Conservation (phyloP, 1,284 basidiomycete genomes). For the Baeospora myosura region DNA sequence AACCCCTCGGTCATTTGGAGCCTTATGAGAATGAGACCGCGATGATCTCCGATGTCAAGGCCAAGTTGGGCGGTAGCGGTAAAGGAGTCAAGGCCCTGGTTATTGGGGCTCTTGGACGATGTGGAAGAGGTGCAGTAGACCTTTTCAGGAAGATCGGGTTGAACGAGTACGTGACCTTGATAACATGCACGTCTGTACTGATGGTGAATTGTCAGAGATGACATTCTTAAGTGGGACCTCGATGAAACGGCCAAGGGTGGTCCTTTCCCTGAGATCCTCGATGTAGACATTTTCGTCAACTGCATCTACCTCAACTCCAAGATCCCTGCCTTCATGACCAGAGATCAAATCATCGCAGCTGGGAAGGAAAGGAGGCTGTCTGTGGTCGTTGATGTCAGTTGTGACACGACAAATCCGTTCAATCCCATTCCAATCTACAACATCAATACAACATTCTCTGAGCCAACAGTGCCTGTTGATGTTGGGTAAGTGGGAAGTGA, state of each 20-base stretch:
- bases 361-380: slow-evolving; percentile 67
- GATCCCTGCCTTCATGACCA: slow-evolving; percentile 86
- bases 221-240: slow-evolving; percentile 98
- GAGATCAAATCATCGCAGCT: slow-evolving; percentile 66
- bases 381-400: slow-evolving; percentile 95
- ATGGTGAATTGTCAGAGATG: slow-evolving; percentile 59
- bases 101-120: slow-evolving; percentile 93
- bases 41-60: slow-evolving; percentile 73
- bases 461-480: slow-evolving; percentile 87
- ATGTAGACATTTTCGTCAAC: slow-evolving; percentile 98
- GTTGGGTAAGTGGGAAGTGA: slow-evolving; percentile 49
- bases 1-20: slow-evolving; percentile 61
- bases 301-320: slow-evolving; percentile 94
- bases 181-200: not conserved
- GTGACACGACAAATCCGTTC: slow-evolving; percentile 98
- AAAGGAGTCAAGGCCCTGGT: slow-evolving; percentile 86
- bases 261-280: slow-evolving; percentile 92
- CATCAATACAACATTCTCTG: slow-evolving; percentile 92
- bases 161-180: slow-evolving; percentile 63
- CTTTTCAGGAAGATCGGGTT: slow-evolving; percentile 92
- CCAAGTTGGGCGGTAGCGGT: slow-evolving; percentile 61
- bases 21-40: slow-evolving; percentile 79
- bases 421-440: slow-evolving; percentile 97
- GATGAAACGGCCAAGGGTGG: slow-evolving; percentile 96
- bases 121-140: slow-evolving; percentile 94